These are phyloP conservation scores for Trichoderma koningii DNA, from an alignment of 2,329 filamentous ascomycete species.

Conservation along the genomic window DNA sequence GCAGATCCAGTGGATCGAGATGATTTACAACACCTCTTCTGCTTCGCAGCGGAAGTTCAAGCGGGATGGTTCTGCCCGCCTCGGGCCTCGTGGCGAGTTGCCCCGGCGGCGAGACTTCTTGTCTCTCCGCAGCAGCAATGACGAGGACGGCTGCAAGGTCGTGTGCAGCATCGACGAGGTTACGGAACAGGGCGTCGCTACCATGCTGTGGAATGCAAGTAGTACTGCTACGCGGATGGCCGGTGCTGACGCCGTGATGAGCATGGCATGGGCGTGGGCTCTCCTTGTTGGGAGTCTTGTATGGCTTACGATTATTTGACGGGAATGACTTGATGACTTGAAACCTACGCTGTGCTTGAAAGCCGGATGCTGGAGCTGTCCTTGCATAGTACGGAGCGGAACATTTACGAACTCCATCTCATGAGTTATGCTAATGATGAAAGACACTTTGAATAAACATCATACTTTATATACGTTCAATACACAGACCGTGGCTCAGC, in stretches of 20 bases:
- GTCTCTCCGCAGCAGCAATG: constrained; percentile 2
- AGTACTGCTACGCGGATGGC: constrained; percentile 31
- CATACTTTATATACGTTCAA: neutral
- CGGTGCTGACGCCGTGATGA: constrained; percentile 1
- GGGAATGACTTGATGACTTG: neutral
- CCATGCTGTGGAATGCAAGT: constrained; percentile 32
- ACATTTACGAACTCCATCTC: neutral
- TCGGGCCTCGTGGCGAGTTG: constrained; percentile 39
- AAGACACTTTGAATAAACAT: neutral
- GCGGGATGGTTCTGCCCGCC: neutral
- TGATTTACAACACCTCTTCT: constrained; percentile 54
- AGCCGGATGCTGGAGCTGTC: neutral
- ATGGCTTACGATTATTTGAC: constrained; percentile 12
- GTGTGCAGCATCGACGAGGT: constrained; percentile 43
- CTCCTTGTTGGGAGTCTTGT: constrained; percentile 1
- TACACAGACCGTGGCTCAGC: too few species aligned
- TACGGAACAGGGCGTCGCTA: constrained; percentile 32
- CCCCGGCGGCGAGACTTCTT: constrained; percentile 35
- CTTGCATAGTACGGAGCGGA: neutral
- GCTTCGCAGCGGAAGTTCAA: neutral
- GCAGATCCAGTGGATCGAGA: constrained; percentile 64
- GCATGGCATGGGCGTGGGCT: constrained; percentile 24
- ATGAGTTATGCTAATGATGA: neutral
- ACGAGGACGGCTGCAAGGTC: constrained; percentile 31
- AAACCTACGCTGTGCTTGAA: neutral